Conservation (phyloP, 2,329 filamentous ascomycete genomes). For the Penicillium polonicum region DNA sequence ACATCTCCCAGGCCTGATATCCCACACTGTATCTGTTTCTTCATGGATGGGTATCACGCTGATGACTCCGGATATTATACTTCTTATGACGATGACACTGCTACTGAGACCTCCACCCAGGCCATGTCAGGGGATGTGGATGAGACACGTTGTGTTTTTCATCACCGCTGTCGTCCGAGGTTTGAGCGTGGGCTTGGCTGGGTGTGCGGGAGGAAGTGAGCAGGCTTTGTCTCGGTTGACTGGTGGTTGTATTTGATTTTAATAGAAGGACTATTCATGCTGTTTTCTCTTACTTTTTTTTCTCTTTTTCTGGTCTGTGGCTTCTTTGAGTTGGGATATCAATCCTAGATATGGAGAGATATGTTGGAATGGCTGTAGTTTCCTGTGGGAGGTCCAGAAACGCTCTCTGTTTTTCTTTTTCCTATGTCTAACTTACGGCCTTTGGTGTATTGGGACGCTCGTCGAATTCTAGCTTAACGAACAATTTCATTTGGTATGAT, state of each 20-base stretch:
- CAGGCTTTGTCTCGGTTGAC: not conserved
- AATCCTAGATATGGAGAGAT: not conserved
- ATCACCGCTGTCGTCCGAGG: slow-evolving; percentile 8
- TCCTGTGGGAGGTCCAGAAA: not conserved
- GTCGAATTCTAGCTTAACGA: not conserved
- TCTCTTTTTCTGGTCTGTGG: not conserved
- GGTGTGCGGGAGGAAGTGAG: slow-evolving; percentile 6
- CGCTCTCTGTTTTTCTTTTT: not conserved
- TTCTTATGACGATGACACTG: not conserved
- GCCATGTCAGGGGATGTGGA: not conserved
- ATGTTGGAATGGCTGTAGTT: not conserved
- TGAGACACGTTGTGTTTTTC: not conserved
- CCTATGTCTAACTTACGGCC: too few species aligned
- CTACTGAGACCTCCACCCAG: not conserved
- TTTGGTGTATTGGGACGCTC: not conserved
- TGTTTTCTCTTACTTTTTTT: not conserved
- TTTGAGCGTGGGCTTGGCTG: slow-evolving; percentile 3
- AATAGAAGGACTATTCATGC: not conserved
- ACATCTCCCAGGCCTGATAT: not conserved
- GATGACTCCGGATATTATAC: not conserved
- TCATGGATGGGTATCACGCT: not conserved
- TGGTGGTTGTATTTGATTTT: not conserved
- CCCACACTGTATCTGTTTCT: not conserved
- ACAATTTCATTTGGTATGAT: not conserved
- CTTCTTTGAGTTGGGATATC: not conserved